phyloP scores from a whole-genome alignment of 2,329 filamentous ascomycete species.

The Fusarium veterinarium region DNA sequence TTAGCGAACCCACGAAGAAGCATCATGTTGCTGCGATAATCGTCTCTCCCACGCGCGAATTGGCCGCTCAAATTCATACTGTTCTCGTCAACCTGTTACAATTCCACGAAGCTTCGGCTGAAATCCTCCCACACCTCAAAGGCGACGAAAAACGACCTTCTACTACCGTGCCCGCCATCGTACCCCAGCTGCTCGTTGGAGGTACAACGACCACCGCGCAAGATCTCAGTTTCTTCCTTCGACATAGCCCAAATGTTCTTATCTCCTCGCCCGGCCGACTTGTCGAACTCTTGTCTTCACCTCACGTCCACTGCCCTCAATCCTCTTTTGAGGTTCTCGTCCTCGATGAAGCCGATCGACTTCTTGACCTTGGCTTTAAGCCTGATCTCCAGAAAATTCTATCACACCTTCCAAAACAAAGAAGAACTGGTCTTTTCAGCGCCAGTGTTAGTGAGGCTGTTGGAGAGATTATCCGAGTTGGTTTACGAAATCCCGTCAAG shows the following conservation, averaged over 20 bases:
- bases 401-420: conserved; percentile 86
- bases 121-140: conserved; percentile 65
- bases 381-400: conserved; percentile 89
- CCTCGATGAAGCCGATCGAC: conserved; percentile 91
- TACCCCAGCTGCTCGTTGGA: conserved; percentile 90
- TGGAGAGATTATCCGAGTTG: conserved; percentile 90
- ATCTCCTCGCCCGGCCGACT: conserved; percentile 92
- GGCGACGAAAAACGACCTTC: conserved; percentile 66
- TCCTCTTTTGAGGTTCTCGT: conserved; percentile 93
- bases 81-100: conserved; percentile 81
- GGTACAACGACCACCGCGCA: conserved; percentile 83
- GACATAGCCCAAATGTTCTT: conserved; percentile 86
- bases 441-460: conserved; percentile 97
- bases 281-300: conserved; percentile 86
- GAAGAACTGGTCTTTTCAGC: conserved; percentile 92
- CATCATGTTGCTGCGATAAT: conserved; percentile 93
- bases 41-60: conserved; percentile 89
- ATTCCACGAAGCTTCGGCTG: conserved; percentile 85
- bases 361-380: conserved; percentile 95
- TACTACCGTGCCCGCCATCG: conserved; percentile 64
- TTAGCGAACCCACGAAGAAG: conserved; percentile 85
- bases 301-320: conserved; percentile 87
- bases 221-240: conserved; percentile 86
- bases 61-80: conserved; percentile 89
- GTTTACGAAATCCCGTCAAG: conserved; percentile 92